These are phyloP conservation scores for Naganishia antarctica DNA, from an alignment of 768 basidiomycete species.

Conservation along the genomic window DNA sequence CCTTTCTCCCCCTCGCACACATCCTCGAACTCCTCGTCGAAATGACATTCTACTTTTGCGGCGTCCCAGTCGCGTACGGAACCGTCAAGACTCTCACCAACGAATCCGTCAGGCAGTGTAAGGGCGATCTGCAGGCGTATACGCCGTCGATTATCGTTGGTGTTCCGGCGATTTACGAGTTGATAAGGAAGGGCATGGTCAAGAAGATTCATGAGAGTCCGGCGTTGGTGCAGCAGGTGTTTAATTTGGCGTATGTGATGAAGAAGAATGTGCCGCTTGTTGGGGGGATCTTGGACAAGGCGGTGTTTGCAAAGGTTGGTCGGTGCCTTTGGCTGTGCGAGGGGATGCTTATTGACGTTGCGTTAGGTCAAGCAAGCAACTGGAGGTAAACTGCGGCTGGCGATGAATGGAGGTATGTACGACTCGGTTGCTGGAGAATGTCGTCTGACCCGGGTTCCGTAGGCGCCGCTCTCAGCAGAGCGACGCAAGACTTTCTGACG, in stretches of 20 bases:
- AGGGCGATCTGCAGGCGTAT: constrained; percentile 44
- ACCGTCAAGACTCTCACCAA: constrained; percentile 48
- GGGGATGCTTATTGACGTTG: neutral
- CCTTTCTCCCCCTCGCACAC: constrained; percentile 43
- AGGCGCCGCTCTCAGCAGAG: constrained; percentile 33
- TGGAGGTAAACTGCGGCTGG: constrained; percentile 43
- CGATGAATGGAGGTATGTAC: constrained; percentile 39
- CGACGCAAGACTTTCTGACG: constrained; percentile 45
- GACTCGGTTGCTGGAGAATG: neutral
- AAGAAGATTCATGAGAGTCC: constrained; percentile 45
- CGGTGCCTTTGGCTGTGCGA: neutral
- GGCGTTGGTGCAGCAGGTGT: constrained; percentile 36
- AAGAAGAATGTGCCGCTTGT: constrained; percentile 45
- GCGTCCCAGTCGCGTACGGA: constrained; percentile 42
- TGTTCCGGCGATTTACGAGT: constrained; percentile 42
- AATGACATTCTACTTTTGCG: constrained; percentile 42
- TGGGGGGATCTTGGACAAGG: constrained; percentile 37
- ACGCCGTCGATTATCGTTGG: constrained; percentile 45
- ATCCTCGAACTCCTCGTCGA: constrained; percentile 48
- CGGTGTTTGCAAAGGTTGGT: constrained; percentile 40
- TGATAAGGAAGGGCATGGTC: constrained; percentile 36
- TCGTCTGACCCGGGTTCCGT: neutral
- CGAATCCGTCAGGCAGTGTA: constrained; percentile 45
- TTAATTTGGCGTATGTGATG: constrained; percentile 39
- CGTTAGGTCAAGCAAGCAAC: constrained; percentile 41